Evolutionary conservation across 2,329 filamentous ascomycete genomes (phyloP).

Genomic region (Fusarium proliferatum): DNA sequence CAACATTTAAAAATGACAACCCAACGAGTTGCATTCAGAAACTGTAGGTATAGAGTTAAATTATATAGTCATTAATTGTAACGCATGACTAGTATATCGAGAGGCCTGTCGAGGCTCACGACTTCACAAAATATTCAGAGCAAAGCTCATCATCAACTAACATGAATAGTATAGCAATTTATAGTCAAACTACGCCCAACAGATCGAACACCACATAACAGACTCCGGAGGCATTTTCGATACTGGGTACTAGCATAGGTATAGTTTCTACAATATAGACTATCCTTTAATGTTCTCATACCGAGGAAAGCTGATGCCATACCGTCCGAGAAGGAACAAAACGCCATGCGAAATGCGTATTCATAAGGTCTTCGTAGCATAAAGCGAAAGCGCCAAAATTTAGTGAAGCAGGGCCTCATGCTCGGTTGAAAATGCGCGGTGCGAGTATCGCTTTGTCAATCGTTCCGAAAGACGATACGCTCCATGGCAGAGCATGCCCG

Average conservation of each 20-base stretch:
- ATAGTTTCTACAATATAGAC: background rate
- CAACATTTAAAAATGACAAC: background rate
- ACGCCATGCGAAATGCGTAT: conserved; percentile 1
- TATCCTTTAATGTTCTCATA: background rate
- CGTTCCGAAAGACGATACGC: conserved; percentile 66
- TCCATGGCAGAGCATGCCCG: conserved; percentile 82
- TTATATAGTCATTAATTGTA: background rate
- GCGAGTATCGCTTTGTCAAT: conserved; percentile 52
- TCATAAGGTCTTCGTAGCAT: background rate
- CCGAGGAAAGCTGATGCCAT: background rate
- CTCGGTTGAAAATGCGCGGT: conserved; percentile 42
- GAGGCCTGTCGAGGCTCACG: background rate
- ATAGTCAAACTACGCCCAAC: background rate
- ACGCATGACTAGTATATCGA: background rate
- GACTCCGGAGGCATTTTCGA: background rate
- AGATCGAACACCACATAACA: background rate
- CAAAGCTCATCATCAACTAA: background rate
- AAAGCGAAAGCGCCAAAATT: background rate
- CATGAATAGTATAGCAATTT: background rate
- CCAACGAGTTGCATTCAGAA: background rate
- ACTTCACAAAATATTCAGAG: background rate
- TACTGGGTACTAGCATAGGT: background rate
- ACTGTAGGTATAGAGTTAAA: background rate
- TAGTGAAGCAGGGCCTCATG: conserved; percentile 47
- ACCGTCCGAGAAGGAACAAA: background rate